Evolutionary conservation across 2,329 filamentous ascomycete genomes (phyloP).

Genomic region (Cladobotryum mycophilum): DNA sequence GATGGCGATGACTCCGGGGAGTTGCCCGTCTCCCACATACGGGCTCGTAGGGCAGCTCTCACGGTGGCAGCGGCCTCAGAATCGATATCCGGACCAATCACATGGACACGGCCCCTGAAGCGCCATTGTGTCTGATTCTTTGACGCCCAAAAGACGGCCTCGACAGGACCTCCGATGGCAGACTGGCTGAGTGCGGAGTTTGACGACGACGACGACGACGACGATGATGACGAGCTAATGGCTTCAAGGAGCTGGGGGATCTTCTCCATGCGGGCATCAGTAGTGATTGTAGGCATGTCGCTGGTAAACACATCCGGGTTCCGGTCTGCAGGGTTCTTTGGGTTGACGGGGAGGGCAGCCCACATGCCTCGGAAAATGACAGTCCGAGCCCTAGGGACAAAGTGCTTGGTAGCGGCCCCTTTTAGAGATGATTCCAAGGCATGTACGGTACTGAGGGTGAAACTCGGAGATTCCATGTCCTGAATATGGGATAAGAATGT

Average conservation of each 20-base stretch:
- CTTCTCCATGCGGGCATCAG: slow-evolving; percentile 84
- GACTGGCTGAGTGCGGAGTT: slow-evolving; percentile 34
- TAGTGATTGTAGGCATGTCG: slow-evolving; percentile 78
- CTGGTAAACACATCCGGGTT: slow-evolving; percentile 67
- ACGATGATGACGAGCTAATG: neutral
- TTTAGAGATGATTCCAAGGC: slow-evolving; percentile 25
- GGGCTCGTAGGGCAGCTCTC: slow-evolving; percentile 50
- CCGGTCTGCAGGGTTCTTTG: slow-evolving; percentile 62
- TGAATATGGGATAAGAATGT: slow-evolving; percentile 46
- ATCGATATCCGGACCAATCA: slow-evolving; percentile 66
- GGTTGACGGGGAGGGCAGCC: slow-evolving; percentile 64
- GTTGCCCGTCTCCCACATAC: slow-evolving; percentile 48
- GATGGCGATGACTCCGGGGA: slow-evolving; percentile 21
- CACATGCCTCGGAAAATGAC: slow-evolving; percentile 86
- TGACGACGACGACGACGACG: too few species aligned
- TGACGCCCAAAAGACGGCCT: slow-evolving; percentile 76
- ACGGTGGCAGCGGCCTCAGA: slow-evolving; percentile 37
- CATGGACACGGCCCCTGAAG: slow-evolving; percentile 66
- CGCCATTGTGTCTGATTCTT: slow-evolving; percentile 76
- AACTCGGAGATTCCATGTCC: slow-evolving; percentile 41
- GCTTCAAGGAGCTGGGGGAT: slow-evolving; percentile 57
- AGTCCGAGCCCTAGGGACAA: slow-evolving; percentile 58
- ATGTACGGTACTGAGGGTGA: slow-evolving; percentile 47
- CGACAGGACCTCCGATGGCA: slow-evolving; percentile 64
- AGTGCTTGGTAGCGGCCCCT: slow-evolving; percentile 20